These are phyloP conservation scores for Hemisphaericaspora xylofermentans DNA, from an alignment of 1,139 yeast species.

Conservation along the genomic window DNA sequence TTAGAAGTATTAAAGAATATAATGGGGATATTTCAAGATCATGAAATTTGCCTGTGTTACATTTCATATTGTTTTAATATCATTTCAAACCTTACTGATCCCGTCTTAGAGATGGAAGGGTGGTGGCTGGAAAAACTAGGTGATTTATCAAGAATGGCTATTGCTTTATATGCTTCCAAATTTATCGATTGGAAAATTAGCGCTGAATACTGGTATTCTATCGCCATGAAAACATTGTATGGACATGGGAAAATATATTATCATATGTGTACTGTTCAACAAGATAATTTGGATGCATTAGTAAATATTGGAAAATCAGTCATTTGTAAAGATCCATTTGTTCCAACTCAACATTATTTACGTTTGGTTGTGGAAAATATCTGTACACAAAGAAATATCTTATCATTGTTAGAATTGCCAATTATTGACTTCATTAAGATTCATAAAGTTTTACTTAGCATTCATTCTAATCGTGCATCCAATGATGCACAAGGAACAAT, in stretches of 20 bases:
- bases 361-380: slow-evolving; percentile 76
- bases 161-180: slow-evolving; percentile 72
- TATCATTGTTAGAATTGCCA: slow-evolving; percentile 56
- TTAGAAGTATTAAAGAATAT: slow-evolving; percentile 77
- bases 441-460: slow-evolving; percentile 57
- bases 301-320: slow-evolving; percentile 78
- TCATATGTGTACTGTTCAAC: slow-evolving; percentile 82
- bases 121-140: slow-evolving; percentile 82
- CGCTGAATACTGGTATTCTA: slow-evolving; percentile 75
- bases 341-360: slow-evolving; percentile 75
- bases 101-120: slow-evolving; percentile 57
- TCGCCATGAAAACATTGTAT: slow-evolving; percentile 66
- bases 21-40: slow-evolving; percentile 54
- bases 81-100: slow-evolving; percentile 53
- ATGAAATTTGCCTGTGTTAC: slow-evolving; percentile 48
- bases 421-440: slow-evolving; percentile 66
- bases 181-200: slow-evolving; percentile 80
- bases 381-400: slow-evolving; percentile 66
- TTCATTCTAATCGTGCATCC: slow-evolving; percentile 44
- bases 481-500: slow-evolving; percentile 7
- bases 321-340: slow-evolving; percentile 76
- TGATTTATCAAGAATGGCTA: slow-evolving; percentile 79
- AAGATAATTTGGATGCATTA: slow-evolving; percentile 74
- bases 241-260: slow-evolving; percentile 81
- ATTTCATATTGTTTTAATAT: slow-evolving; percentile 53